Percentiles rank a stretch among this genome's conserved stretches.
Conservation (phyloP, 371 early-diverging fungal genomes). For the Mucor sp. region DNA sequence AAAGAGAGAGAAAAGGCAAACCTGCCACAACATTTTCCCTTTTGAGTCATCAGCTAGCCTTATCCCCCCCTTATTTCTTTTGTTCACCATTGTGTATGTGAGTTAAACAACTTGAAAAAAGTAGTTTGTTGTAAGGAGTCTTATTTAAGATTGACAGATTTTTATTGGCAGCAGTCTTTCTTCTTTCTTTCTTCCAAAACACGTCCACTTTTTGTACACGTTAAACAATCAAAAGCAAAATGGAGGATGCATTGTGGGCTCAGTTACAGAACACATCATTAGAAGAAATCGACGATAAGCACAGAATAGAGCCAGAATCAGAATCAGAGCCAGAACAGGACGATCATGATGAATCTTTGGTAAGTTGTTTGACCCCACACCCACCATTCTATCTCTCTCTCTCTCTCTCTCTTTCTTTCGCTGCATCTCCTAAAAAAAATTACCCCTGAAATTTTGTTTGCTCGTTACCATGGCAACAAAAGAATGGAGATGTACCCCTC, state of each 20-base stretch:
- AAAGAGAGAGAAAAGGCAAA: slow-evolving; percentile 2
- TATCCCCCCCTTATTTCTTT: background rate
- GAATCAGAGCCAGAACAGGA: slow-evolving; percentile 23
- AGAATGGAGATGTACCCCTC: background rate
- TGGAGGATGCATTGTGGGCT: slow-evolving; percentile 43
- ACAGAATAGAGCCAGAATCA: slow-evolving; percentile 22
- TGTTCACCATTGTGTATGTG: background rate
- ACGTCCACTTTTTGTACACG: background rate
- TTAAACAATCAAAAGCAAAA: slow-evolving; percentile 8
- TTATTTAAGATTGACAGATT: background rate
- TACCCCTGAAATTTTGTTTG: background rate
- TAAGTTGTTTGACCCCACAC: background rate
- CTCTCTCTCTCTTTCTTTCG: background rate
- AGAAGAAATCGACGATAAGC: slow-evolving; percentile 22
- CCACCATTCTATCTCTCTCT: background rate
- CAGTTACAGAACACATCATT: slow-evolving; percentile 30
- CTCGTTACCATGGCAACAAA: background rate
- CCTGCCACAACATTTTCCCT: background rate
- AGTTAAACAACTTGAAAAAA: background rate
- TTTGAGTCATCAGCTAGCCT: background rate
- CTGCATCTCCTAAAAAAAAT: background rate
- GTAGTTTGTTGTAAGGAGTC: background rate
- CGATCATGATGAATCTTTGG: background rate
- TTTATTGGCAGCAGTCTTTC: slow-evolving; percentile 1
- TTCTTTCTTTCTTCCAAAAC: slow-evolving; percentile 6